Conservation (phyloP, 73 alveolate species). For the Tetrahymena thermophila region DNA sequence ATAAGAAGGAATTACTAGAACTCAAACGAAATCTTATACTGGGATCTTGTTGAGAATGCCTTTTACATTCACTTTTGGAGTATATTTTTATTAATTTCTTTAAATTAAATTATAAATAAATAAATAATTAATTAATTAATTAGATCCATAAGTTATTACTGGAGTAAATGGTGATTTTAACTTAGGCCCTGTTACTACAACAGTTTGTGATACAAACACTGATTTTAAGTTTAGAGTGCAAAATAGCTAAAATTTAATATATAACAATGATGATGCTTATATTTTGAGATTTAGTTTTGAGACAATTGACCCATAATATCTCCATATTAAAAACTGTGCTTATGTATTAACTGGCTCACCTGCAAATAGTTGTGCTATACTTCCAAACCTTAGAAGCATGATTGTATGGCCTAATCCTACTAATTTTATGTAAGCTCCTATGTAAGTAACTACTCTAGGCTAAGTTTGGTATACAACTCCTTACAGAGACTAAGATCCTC, state of each 20-base stretch:
- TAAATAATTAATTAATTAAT: background rate
- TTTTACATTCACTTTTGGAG: background rate
- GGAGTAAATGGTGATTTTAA: background rate
- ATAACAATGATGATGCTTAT: background rate
- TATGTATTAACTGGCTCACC: background rate
- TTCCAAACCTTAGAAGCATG: background rate
- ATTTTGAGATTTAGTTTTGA: background rate
- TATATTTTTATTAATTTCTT: background rate
- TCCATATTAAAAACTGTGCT: background rate
- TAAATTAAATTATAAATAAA: background rate
- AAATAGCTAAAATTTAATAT: background rate
- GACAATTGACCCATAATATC: background rate
- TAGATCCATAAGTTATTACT: background rate
- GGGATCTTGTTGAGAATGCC: background rate
- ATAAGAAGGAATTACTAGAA: background rate
- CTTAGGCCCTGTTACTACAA: background rate
- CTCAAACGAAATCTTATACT: background rate
- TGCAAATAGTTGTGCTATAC: background rate
- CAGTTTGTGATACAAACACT: background rate
- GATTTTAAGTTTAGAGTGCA: background rate
- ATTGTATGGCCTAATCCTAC: background rate
- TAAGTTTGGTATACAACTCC: background rate
- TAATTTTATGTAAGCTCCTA: background rate
- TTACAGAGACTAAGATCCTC: background rate
- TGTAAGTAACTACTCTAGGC: background rate